These are phyloP conservation scores for Exophiala bonariae DNA, from an alignment of 2,329 filamentous ascomycete genomes.

Conservation along the genomic window DNA sequence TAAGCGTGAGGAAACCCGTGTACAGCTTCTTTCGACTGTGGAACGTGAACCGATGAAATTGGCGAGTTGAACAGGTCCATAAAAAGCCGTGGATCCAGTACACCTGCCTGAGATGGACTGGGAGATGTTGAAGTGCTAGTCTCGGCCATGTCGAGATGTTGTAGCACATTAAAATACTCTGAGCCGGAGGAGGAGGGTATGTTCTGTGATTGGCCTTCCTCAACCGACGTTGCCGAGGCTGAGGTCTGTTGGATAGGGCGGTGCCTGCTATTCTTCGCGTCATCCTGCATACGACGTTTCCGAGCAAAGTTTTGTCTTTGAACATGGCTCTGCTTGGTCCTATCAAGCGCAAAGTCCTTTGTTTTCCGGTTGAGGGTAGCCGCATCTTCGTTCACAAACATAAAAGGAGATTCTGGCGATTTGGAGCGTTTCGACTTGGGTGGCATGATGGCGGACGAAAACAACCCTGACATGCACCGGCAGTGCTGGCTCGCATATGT, in stretches of 20 bases:
- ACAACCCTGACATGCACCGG: too few relatives aligned
- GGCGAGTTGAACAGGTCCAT: conserved; percentile 13
- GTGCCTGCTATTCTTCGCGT: background rate
- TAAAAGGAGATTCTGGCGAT: conserved; percentile 19
- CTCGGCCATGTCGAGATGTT: conserved; percentile 13
- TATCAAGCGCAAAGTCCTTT: conserved; percentile 20
- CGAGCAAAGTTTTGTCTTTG: conserved; percentile 25
- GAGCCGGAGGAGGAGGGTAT: conserved; percentile 2
- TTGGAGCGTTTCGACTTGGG: conserved; percentile 19
- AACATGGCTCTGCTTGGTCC: conserved; percentile 28
- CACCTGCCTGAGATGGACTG: conserved; percentile 4
- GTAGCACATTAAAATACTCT: conserved; percentile 14
- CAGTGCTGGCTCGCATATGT: too few relatives aligned
- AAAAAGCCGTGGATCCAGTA: conserved; percentile 16
- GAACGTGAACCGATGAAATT: conserved; percentile 4
- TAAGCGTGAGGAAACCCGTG: conserved; percentile 11
- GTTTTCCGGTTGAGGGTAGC: conserved; percentile 18
- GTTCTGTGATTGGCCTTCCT: background rate
- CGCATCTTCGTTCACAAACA: conserved; percentile 26
- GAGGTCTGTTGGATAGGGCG: conserved; percentile 14
- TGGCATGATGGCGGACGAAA: conserved; percentile 9
- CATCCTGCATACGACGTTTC: conserved; percentile 16
- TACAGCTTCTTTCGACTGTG: background rate
- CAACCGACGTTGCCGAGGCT: conserved; percentile 4
- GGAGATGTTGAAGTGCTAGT: conserved; percentile 11